Base-by-base conservation (phyloP, 108 stramenopile genomes). In the Aurantiochytrium sp. region DNA sequence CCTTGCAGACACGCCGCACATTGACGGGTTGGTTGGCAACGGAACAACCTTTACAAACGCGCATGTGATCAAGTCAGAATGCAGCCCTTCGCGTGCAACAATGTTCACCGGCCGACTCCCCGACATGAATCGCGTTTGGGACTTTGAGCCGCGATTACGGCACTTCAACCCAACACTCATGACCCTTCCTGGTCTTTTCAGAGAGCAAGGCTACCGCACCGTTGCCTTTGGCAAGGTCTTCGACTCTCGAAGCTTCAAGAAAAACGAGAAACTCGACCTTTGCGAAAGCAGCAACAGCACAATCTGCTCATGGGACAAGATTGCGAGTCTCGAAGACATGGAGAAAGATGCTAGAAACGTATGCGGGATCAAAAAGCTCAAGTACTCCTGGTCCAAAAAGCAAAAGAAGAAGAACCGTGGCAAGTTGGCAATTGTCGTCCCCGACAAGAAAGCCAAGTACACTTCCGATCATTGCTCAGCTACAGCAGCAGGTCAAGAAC, bases 91-190 rank as follows among this genome's bases (percentile, higher is more conserved):
- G 25, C 45, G 76, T 43, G n/a, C 51, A 6, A 53, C 76, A 14
- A 12, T 83, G 18, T 12, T 83, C 25, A 83, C 76, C 0, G 76
- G 76, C 49, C 19, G 51, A 55, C 45, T 47, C 6, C 76, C 51
- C 45, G 76, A 83, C 76, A 53, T 53, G 76, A 47, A 53, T 23
- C 76, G 76, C 28, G 76, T 83, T 23, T 83, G 76, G 76, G 76
- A 83, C 51, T 83, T 83, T 83, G 76, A 83, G 51, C n/a, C 49
- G 23, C 19, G 25, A 14, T 23, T 83, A 19, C 76, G 76, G n/a
- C n/a, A 21, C 0, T 53, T n/a, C 76, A 83, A 83, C 51, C 49
- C 76, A 21, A 12, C 49, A 12, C 45, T 83, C 25, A 53, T 83
- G 49, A 83, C 76, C 49, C 28, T 83, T 0, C 76, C 76, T 12